Percentiles rank a stretch among this genome's conserved stretches.
phyloP scores from a whole-genome alignment of 805 yeast genomes.

The Grigorovia jiainica region DNA sequence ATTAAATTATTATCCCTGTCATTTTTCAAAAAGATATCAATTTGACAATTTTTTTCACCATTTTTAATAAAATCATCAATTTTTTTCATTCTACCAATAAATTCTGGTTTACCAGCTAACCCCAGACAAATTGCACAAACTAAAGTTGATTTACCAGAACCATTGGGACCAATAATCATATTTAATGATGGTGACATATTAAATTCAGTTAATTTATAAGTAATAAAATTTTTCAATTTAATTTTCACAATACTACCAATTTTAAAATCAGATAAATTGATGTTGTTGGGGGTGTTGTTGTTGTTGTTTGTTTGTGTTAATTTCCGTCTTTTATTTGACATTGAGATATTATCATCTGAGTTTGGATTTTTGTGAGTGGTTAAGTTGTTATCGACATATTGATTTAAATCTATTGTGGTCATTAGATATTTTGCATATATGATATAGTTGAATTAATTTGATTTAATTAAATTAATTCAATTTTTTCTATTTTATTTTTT shows the following conservation, averaged over 20 bases:
- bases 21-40: slow-evolving; percentile 30
- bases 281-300: not conserved
- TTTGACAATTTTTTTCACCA: slow-evolving; percentile 35
- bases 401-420: not conserved
- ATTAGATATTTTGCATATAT: not conserved
- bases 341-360: too few species aligned
- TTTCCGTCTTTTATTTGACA: too few species aligned
- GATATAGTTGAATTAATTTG: too few species aligned
- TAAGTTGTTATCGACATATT: not conserved
- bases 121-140: slow-evolving; percentile 91
- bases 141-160: slow-evolving; percentile 88
- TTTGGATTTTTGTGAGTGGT: too few species aligned
- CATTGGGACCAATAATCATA: slow-evolving; percentile 93
- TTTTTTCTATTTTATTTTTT: too few species aligned
- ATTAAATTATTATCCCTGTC: slow-evolving; percentile 22
- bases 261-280: not conserved
- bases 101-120: slow-evolving; percentile 66
- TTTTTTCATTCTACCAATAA: slow-evolving; percentile 59
- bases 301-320: too few species aligned
- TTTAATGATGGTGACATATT: slow-evolving; percentile 74
- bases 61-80: slow-evolving; percentile 62
- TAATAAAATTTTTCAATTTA: slow-evolving; percentile 56
- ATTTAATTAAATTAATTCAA: too few species aligned
- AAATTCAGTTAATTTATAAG: slow-evolving; percentile 61
- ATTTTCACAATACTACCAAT: slow-evolving; percentile 43